Evolutionary conservation across 805 yeast genomes (phyloP).

Genomic region (Ogataea wickerhamii): DNA sequence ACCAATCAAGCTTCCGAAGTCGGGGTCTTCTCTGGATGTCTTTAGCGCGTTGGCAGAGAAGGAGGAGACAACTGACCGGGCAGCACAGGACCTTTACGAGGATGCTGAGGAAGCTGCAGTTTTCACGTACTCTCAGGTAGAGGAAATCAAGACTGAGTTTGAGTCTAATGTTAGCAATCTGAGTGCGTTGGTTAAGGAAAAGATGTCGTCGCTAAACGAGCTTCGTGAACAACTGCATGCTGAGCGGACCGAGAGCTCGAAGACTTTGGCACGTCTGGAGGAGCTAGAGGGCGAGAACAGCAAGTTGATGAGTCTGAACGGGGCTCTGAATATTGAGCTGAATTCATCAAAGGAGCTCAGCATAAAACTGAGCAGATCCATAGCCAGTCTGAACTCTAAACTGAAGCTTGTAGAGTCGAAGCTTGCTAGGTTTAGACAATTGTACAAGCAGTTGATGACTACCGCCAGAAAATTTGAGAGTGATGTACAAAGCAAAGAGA

Average conservation of each 20-base stretch:
- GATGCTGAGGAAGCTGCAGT: constrained; percentile 15
- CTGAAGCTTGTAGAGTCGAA: constrained; percentile 16
- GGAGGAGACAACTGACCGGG: constrained; percentile 16
- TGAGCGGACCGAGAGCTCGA: constrained; percentile 4
- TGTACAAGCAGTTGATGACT: constrained; percentile 18
- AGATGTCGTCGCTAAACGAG: constrained; percentile 6
- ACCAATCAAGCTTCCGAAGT: constrained; percentile 22
- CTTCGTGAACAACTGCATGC: constrained; percentile 10
- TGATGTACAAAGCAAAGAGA: constrained; percentile 10
- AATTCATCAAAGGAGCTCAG: constrained; percentile 15
- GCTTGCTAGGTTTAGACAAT: constrained; percentile 14
- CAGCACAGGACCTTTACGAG: constrained; percentile 6
- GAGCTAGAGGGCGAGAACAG: constrained; percentile 12
- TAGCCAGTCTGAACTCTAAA: constrained; percentile 11
- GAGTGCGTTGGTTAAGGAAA: constrained; percentile 10
- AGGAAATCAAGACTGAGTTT: constrained; percentile 18
- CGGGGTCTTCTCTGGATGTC: constrained; percentile 19
- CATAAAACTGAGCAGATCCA: constrained; percentile 9
- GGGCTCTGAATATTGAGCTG: constrained; percentile 17
- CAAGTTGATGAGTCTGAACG: constrained; percentile 14
- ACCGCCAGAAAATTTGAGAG: constrained; percentile 20
- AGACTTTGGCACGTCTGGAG: constrained; percentile 4
- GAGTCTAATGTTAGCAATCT: constrained; percentile 12
- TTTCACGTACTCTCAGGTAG: constrained; percentile 18
- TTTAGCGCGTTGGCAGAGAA: constrained; percentile 21